Conservation (phyloP, 352 stramenopile species). For the Globisporangium middletonii region DNA sequence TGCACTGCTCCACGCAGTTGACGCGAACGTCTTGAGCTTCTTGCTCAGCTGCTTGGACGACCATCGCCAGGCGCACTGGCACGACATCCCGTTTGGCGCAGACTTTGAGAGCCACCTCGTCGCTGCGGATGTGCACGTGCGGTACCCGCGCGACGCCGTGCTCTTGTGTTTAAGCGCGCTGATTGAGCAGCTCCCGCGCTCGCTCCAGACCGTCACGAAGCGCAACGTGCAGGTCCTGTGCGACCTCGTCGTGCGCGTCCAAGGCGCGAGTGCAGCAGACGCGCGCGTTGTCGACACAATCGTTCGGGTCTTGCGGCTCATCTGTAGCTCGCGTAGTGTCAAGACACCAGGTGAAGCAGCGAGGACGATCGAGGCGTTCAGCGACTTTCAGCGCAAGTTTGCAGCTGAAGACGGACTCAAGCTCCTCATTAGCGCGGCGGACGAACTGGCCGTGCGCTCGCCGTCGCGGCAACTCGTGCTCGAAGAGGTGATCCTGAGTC, state of each 20-base stretch:
- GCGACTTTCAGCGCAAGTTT: constrained; percentile 9
- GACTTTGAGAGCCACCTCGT: constrained; percentile 7
- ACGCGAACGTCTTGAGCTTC: constrained; percentile 7
- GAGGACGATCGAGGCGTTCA: constrained; percentile 1
- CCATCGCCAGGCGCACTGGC: not conserved
- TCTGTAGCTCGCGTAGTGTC: constrained; percentile 6
- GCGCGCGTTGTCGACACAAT: not conserved
- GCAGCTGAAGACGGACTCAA: constrained; percentile 9
- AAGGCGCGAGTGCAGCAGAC: not conserved
- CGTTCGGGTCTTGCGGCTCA: not conserved
- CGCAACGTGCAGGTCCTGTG: constrained; percentile 10
- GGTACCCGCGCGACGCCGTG: constrained; percentile 4
- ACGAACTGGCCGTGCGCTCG: constrained; percentile 1
- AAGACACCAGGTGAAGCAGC: not conserved
- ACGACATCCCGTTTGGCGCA: constrained; percentile 6
- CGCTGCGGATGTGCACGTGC: not conserved
- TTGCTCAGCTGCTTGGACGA: constrained; percentile 10
- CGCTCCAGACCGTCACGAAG: constrained; percentile 5
- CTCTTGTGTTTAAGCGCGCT: constrained; percentile 3
- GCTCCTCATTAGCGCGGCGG: constrained; percentile 8
- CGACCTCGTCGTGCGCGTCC: not conserved
- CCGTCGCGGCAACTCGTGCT: constrained; percentile 6
- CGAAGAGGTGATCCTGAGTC: constrained; percentile 12
- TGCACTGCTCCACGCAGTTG: not conserved
- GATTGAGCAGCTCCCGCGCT: constrained; percentile 6